Conservation (phyloP, 306 rosid species). For the Quercus suber region DNA sequence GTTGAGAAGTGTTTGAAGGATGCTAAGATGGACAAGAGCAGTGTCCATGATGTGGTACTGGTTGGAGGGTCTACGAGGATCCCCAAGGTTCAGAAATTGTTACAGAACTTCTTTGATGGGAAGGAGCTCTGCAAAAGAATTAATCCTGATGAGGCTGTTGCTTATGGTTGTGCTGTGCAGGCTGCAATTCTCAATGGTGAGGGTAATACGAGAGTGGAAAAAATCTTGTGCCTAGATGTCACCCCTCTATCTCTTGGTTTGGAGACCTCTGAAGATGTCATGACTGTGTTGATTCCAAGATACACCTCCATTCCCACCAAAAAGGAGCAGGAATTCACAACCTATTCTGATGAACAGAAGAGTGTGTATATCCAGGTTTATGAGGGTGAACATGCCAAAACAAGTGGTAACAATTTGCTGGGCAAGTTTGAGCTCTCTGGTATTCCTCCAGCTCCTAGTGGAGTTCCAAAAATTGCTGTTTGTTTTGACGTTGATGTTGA, state of each 20-base stretch:
- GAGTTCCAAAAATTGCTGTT: constrained; percentile 33
- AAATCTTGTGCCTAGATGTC: constrained; percentile 35
- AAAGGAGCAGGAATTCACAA: constrained; percentile 26
- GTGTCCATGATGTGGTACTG: constrained; percentile 32
- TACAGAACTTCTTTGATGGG: constrained; percentile 39
- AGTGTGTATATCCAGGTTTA: constrained; percentile 29
- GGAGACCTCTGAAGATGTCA: constrained; percentile 37
- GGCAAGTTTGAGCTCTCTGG: constrained; percentile 37
- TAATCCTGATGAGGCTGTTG: constrained; percentile 47
- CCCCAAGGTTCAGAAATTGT: constrained; percentile 40
- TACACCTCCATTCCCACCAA: constrained; percentile 46
- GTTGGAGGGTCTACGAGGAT: constrained; percentile 47
- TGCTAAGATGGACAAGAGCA: constrained; percentile 34
- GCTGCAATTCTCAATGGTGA: constrained; percentile 42
- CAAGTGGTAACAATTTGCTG: constrained; percentile 28
- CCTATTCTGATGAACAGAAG: constrained; percentile 22
- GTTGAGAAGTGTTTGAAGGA: constrained; percentile 40
- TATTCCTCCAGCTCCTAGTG: constrained; percentile 33
- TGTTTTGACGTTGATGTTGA: constrained; percentile 40
- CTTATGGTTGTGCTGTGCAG: constrained; percentile 43
- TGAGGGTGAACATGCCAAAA: constrained; percentile 39
- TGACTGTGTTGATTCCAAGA: constrained; percentile 35
- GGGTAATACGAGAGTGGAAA: constrained; percentile 41
- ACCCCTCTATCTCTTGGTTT: constrained; percentile 41
- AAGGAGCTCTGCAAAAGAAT: constrained; percentile 47